Conservation (phyloP, 495 filamentous ascomycete species). For the Aspergillus saccharolyticus region DNA sequence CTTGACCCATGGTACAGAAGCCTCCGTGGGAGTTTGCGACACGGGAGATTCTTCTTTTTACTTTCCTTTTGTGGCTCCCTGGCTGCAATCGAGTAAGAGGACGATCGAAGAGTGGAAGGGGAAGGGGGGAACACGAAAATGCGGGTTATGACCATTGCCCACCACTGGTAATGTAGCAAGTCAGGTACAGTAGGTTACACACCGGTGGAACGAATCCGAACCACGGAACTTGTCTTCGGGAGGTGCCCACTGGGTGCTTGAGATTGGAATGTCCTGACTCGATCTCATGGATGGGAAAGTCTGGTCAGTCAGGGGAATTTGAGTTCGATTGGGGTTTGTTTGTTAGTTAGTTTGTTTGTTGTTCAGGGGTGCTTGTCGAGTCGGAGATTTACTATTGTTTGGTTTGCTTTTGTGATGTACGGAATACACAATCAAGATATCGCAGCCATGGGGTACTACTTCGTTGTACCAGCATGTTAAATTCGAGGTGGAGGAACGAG, state of each 20-base stretch:
- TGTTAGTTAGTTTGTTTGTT: neutral
- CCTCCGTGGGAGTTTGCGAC: slow-evolving; percentile 9
- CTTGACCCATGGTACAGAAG: slow-evolving; percentile 5
- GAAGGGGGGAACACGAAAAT: slow-evolving; percentile 9
- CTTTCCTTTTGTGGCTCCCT: no score
- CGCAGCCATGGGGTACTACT: neutral
- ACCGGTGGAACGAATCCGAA: slow-evolving; percentile 16
- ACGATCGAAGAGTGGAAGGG: no score
- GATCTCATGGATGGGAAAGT: neutral
- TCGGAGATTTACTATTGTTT: neutral
- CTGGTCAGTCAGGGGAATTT: neutral
- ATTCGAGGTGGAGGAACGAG: neutral
- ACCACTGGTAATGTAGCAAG: no score
- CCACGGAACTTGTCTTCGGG: slow-evolving; percentile 21
- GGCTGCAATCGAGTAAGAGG: slow-evolving; percentile 1
- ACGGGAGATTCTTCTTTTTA: neutral
- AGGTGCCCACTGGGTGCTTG: slow-evolving; percentile 16
- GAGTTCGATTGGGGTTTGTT: neutral
- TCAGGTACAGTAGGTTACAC: slow-evolving; percentile 15
- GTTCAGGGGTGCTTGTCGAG: neutral
- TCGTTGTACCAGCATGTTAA: no score
- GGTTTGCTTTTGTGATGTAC: no score
- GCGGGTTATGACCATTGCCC: slow-evolving; percentile 4
- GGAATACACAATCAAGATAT: no score
- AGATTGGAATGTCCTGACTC: slow-evolving; percentile 5